Evolutionary conservation across 2,329 filamentous ascomycete species (phyloP), one percentile per base, ranked within the genome.

Genomic region (Plenodomus lindquistii): DNA sequence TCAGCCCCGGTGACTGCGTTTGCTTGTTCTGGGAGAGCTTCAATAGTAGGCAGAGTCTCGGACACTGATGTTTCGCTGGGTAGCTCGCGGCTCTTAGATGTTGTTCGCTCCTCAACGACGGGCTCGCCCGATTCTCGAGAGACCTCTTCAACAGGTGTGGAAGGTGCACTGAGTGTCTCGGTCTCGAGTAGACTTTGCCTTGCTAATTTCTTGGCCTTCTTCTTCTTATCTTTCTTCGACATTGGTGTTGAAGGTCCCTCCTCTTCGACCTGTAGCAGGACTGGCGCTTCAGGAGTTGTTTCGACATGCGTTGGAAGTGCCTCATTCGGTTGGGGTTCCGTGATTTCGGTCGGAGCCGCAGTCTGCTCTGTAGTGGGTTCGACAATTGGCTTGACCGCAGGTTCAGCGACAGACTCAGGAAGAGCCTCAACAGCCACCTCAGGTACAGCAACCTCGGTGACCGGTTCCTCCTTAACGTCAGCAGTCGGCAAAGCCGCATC

Each of bases 171-270:
- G 6, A 42, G 35, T 15, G 40, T 45, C 20, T 56, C 46, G 13
- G 41, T 49, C 18, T 44, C 46, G n/a, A 54, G 10, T 27, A 52
- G 44, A 16, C 41, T 55, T 19, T 54, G 51, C 42, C 62, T 62
- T 17, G 42, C 42, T 22, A 24, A 48, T 22, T 62, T 65, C 46
- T 59, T 62, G 10, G 49, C 56, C 37, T 63, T 62, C 37, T 62
- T 65, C 52, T 61, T 62, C 44, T 61, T 55, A 34, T 63, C 62
- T 50, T 64, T 60, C 4, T 56, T 56, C 7, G 59, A 34, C 4
- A 13, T 18, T 15, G 57, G 42, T 18, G 52, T 35, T 13, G 40
- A 16, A 10, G 40, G 15, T n/a, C 37, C 18, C 13, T 47, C 40
- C 24, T 54, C 38, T 6, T 37, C 34, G 16, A 21, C 17, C 22